Conservation (phyloP, 495 filamentous ascomycete genomes). For the Aspergillus sclerotioniger region DNA sequence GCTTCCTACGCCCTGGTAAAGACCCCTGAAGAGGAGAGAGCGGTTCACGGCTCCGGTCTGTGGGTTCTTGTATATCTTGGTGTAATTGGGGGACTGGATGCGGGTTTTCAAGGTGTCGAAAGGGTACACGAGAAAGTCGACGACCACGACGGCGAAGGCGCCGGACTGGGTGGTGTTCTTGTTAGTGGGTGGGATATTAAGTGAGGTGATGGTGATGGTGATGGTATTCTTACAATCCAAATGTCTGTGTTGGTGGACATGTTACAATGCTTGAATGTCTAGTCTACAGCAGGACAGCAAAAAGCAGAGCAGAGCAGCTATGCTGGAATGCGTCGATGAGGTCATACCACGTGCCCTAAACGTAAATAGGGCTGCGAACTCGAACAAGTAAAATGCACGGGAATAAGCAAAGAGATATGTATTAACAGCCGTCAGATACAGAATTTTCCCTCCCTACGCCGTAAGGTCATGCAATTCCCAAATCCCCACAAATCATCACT, state of each 20-base stretch:
- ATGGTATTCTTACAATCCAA: not conserved
- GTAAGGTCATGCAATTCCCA: constrained; percentile 50
- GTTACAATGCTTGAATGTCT: not conserved
- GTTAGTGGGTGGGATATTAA: no score
- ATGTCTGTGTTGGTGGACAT: constrained; percentile 15
- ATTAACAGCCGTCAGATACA: constrained; percentile 46
- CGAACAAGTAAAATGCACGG: no score
- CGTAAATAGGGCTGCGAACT: constrained; percentile 16
- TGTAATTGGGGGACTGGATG: constrained; percentile 73
- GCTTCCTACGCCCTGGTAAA: constrained; percentile 88
- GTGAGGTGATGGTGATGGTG: constrained; percentile 1
- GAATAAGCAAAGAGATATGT: constrained; percentile 39
- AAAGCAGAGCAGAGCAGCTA: no score
- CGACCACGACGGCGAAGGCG: constrained; percentile 74
- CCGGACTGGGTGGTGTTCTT: constrained; percentile 64
- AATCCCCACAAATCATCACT: constrained; percentile 31
- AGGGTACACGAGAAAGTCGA: constrained; percentile 79
- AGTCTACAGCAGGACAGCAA: no score
- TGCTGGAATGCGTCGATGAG: no score
- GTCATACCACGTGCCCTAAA: constrained; percentile 17
- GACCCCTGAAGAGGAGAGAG: constrained; percentile 61
- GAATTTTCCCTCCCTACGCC: constrained; percentile 53
- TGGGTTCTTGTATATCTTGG: constrained; percentile 56
- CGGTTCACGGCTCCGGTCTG: constrained; percentile 52
- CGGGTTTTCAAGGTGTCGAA: constrained; percentile 85